Conservation (phyloP, 768 basidiomycete genomes). For the Pulveroboletus ravenelii region DNA sequence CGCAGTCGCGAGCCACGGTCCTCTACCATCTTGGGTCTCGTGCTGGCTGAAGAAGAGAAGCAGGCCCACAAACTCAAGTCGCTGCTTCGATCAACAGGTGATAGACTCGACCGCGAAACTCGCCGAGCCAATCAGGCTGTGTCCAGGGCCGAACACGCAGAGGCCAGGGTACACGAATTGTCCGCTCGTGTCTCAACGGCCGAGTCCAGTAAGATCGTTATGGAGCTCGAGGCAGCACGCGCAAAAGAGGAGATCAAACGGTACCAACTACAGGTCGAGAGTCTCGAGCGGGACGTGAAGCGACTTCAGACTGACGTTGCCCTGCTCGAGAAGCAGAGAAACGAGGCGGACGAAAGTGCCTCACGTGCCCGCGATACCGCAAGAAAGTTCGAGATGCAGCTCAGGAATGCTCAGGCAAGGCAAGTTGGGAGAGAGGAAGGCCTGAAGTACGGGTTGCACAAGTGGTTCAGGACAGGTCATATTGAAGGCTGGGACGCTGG, state of each 20-base stretch:
- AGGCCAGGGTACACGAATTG: constrained; percentile 42
- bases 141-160: constrained; percentile 47
- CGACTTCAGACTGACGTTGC: constrained; percentile 28
- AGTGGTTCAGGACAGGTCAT: constrained; percentile 42
- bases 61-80: constrained; percentile 53
- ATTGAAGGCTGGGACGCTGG: constrained; percentile 45
- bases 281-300: constrained; percentile 41
- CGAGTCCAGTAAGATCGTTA: constrained; percentile 38
- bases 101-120: constrained; percentile 54
- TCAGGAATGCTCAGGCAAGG: constrained; percentile 42
- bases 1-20: constrained; percentile 37
- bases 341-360: constrained; percentile 42
- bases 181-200: constrained; percentile 34
- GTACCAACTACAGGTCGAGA: constrained; percentile 44
- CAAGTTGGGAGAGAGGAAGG: constrained; percentile 43
- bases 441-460: constrained; percentile 36
- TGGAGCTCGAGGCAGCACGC: constrained; percentile 37
- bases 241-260: constrained; percentile 44
- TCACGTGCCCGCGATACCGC: constrained; percentile 41
- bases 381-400: constrained; percentile 38
- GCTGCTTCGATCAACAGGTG: constrained; percentile 45
- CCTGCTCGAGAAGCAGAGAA: constrained; percentile 33
- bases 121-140: constrained; percentile 50
- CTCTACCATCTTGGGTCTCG: constrained; percentile 38
- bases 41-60: constrained; percentile 52